phyloP scores from a whole-genome alignment of 164 flowering plant species.

The Aristolochia californica region DNA sequence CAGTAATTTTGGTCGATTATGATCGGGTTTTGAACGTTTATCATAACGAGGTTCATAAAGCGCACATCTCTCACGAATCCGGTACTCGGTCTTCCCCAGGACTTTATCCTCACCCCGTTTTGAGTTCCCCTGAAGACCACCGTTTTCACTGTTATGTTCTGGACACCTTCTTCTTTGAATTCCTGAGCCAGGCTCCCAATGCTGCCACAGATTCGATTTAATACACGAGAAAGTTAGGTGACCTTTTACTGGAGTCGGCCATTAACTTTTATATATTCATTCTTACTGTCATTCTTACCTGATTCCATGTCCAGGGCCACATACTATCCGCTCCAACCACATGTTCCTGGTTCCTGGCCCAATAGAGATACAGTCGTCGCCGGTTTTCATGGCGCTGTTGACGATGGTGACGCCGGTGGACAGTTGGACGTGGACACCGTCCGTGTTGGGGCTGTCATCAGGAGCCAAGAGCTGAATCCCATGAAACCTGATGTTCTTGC shows the following conservation, averaged over 20 bases:
- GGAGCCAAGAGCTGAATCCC: conserved; percentile 21
- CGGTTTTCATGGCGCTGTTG: conserved; percentile 7
- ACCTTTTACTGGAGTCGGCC: no score
- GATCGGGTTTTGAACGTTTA: conserved; percentile 50
- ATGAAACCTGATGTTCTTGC: conserved; percentile 21
- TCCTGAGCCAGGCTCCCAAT: conserved; percentile 66
- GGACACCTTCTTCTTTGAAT: conserved; percentile 45
- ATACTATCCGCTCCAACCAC: conserved; percentile 12
- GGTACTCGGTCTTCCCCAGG: conserved; percentile 66
- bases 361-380: conserved; percentile 24
- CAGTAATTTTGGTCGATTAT: conserved; percentile 72
- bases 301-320: conserved; percentile 29
- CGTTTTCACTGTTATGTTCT: conserved; percentile 47
- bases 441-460: conserved; percentile 27
- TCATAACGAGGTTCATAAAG: conserved; percentile 41
- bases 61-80: conserved; percentile 40
- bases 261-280: no score
- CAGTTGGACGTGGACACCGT: conserved; percentile 23
- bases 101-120: conserved; percentile 64
- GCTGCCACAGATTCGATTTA: conserved; percentile 18
- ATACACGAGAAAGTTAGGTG: neutral
- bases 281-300: conserved; percentile 12
- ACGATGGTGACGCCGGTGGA: conserved; percentile 18
- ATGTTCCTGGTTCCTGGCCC: conserved; percentile 22
- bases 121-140: conserved; percentile 35